Conservation (phyloP, 192 early-diverging fungal genomes). For the Paraglomus brasilianum region DNA sequence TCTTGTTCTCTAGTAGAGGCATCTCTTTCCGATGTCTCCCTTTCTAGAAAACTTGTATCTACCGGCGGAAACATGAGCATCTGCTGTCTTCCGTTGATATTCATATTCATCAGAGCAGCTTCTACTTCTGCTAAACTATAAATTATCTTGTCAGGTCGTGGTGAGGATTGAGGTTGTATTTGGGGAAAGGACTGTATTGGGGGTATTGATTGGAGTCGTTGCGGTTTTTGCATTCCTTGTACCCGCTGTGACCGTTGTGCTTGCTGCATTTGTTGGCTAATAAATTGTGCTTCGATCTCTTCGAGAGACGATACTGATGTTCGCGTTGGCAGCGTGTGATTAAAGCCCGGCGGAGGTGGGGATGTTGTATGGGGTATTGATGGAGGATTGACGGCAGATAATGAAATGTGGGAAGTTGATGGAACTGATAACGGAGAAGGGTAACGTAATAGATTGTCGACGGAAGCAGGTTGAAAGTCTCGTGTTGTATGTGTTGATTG, state of each 20-base stretch:
- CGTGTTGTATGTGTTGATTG: background rate
- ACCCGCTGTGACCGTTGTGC: constrained; percentile 9
- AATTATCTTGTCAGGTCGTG: constrained; percentile 49
- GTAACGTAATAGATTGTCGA: background rate
- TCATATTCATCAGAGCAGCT: constrained; percentile 50
- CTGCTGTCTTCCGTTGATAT: constrained; percentile 43
- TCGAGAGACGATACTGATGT: constrained; percentile 40
- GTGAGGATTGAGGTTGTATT: too few relatives aligned
- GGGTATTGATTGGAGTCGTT: too few relatives aligned
- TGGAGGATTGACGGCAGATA: constrained; percentile 33
- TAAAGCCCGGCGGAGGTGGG: constrained; percentile 26
- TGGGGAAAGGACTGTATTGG: too few relatives aligned
- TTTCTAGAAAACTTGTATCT: constrained; percentile 22
- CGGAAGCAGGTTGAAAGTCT: background rate
- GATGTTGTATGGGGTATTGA: constrained; percentile 25
- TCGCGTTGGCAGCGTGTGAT: constrained; percentile 27
- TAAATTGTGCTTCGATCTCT: constrained; percentile 56
- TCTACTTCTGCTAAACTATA: constrained; percentile 74
- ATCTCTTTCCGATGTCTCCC: constrained; percentile 25
- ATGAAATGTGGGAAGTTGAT: constrained; percentile 36
- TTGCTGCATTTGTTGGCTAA: constrained; percentile 40
- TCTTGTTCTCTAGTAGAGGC: constrained; percentile 32
- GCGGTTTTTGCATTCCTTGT: too few relatives aligned
- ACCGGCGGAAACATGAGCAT: constrained; percentile 39
- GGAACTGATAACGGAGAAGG: constrained; percentile 35